Evolutionary conservation across 2,329 filamentous ascomycete genomes (phyloP).

Genomic region (Cryphonectria japonica): DNA sequence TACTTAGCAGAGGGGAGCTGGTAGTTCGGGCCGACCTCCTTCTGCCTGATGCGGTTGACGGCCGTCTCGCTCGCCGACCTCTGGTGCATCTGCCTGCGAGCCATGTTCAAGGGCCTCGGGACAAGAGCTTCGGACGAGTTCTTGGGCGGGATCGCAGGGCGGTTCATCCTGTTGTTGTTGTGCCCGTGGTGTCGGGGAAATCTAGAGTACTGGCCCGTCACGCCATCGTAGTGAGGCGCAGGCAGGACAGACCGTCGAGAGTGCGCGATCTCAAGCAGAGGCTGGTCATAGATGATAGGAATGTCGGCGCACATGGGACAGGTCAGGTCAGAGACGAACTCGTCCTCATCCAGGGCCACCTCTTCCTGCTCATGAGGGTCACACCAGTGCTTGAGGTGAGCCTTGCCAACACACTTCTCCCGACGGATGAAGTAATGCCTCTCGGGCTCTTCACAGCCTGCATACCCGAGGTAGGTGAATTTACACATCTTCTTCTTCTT

Average conservation of each 20-base stretch:
- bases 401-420: slow-evolving; percentile 27
- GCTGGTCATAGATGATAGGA: slow-evolving; percentile 28
- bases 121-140: slow-evolving; percentile 17
- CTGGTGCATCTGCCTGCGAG: slow-evolving; percentile 18
- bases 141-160: slow-evolving; percentile 9
- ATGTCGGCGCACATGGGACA: slow-evolving; percentile 28
- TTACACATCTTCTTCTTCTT: slow-evolving; percentile 21
- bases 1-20: slow-evolving; percentile 19
- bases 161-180: slow-evolving; percentile 7
- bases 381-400: slow-evolving; percentile 30
- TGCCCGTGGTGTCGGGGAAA: slow-evolving; percentile 20
- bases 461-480: slow-evolving; percentile 30
- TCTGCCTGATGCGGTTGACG: slow-evolving; percentile 16
- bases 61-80: slow-evolving; percentile 25
- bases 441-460: slow-evolving; percentile 28
- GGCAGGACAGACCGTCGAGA: slow-evolving; percentile 28
- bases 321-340: slow-evolving; percentile 16
- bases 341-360: slow-evolving; percentile 16
- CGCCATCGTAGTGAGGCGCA: slow-evolving; percentile 28
- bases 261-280: slow-evolving; percentile 30
- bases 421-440: slow-evolving; percentile 30
- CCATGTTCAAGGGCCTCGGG: slow-evolving; percentile 22
- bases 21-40: slow-evolving; percentile 16
- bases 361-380: slow-evolving; percentile 28
- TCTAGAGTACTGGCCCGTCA: slow-evolving; percentile 24